Base-by-base conservation (phyloP, 306 rosid species). In the Fragaria nilgerrensis region DNA sequence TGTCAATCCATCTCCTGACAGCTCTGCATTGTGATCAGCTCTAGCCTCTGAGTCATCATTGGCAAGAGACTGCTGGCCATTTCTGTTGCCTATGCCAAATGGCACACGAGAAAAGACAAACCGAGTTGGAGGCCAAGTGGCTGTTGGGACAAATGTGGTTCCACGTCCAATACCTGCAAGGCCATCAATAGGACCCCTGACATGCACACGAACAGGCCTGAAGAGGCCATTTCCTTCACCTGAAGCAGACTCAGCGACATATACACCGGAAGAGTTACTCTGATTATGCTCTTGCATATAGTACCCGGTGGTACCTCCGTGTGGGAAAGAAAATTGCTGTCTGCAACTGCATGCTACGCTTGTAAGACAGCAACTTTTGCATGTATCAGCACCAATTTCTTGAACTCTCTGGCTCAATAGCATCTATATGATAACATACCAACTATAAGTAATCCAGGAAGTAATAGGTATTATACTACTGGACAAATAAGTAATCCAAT, bases 161-260 rank as follows among this genome's bases (percentile, higher is more conserved):
- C 97, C 97, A 23, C 97, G 96, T 43, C 99, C 97, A 76, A 95
- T 90, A 75, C 99, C 99, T 12, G 97, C 99, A 86, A 95, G 97
- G 77, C 99, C 99, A 70, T 95, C 99, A 75, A 87, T 83, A 64
- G 97, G 92, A 69, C 96, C 93, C 86, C 98, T 89, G 79, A 89
- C 97, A 81, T 90, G 98, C 75, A 90, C 92, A 16, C 96, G 89
- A 44, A 92, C 96, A 59, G 93, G 97, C 85, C 96, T 89, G 80
- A 80, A 85, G 64, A 61, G 78, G 83, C 97, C 93, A 82, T 79
- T 89, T 68, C 90, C 92, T 75, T 90, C 99, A 29, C 89, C 88
- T 58, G 85, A 85, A 64, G 96, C 84, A 87, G 97, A 82, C 77
- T 95, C 97, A 5, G 99, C 82, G 55, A 95, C 96, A 80, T 89